Evolutionary conservation across 2,329 filamentous ascomycete species (phyloP), one percentile per base, ranked within the genome.

Genomic region (Colletotrichum sp.): DNA sequence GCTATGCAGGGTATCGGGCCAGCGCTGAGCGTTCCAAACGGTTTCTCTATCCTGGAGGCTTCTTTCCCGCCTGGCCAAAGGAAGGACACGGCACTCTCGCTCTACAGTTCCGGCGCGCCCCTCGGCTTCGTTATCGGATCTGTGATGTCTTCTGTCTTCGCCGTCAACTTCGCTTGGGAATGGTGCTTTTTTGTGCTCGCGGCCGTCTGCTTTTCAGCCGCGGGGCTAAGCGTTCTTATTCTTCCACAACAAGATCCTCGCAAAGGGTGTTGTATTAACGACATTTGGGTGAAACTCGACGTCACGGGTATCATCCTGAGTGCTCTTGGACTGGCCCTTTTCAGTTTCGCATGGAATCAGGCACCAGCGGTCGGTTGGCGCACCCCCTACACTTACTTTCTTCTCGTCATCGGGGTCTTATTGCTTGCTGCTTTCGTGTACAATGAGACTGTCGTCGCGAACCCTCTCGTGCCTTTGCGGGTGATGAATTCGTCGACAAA

Each of bases 401-500:
- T 86, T 2, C 77, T 90, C 4, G 78, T 87, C 7, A 52, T 84
- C 1, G 84, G 85, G 0, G 67, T 87, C 1, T 32, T 79, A 0
- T 57, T 83, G 4, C 81, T 84, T 24, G 63, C 63, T 0, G 16
- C 81, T 1, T 83, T 87, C 13, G 79, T 88, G 8, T 69, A 84
- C 8, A 70, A 66, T 18, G 70, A 90, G 76, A 81, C 81, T 5
- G 71, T 84, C 13, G 85, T 89, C 0, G 78, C 81, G 2, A 81
- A 88, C 34, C 92, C 92, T 0, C 84, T 94, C 0, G 84, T 95
- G 6, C 92, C 93, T 0, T 86, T 93, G 74, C 83, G 84, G 28
- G 88, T 83, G 60, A 84, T 89, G 71, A 87, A 82, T 72, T 84
- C 87, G 1, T 87, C 87, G 1, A 85, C 80, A 3, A 88, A 90